These are phyloP conservation scores for Akanthomyces muscarius DNA, from an alignment of 2,329 filamentous ascomycete genomes.

Conservation along the genomic window DNA sequence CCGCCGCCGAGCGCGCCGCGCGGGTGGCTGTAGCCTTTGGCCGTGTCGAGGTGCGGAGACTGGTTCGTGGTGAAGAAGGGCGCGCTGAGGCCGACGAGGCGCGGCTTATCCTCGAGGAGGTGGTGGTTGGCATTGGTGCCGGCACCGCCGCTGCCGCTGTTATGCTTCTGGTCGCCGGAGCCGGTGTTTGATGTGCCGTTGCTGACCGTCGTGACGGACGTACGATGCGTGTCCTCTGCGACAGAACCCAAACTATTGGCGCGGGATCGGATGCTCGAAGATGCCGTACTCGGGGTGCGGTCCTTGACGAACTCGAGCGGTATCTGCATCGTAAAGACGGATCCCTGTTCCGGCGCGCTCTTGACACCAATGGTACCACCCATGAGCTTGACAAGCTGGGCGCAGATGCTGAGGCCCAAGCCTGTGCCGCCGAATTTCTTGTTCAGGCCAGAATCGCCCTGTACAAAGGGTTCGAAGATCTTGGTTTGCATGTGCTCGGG, in stretches of 20 bases:
- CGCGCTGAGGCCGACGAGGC: constrained; percentile 75
- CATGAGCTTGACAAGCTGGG: constrained; percentile 83
- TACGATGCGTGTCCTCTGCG: constrained; percentile 2
- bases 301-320: constrained; percentile 74
- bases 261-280: constrained; percentile 32
- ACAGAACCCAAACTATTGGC: constrained; percentile 42
- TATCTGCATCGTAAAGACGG: constrained; percentile 77
- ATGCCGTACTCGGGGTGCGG: constrained; percentile 37
- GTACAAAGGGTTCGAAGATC: constrained; percentile 92
- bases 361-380: constrained; percentile 68
- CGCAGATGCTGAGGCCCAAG: constrained; percentile 82
- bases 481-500: constrained; percentile 70
- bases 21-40: neutral
- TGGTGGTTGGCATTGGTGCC: constrained; percentile 20
- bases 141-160: neutral
- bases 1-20: neutral
- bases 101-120: constrained; percentile 52
- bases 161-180: neutral
- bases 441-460: constrained; percentile 86
- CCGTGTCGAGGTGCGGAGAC: constrained; percentile 9
- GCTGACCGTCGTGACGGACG: constrained; percentile 15
- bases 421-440: constrained; percentile 90
- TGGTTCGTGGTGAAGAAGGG: constrained; percentile 66
- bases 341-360: constrained; percentile 70
- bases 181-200: neutral